Base-by-base conservation (phyloP, 2,329 filamentous ascomycete genomes). In the Kalaharituber pfeilii region DNA sequence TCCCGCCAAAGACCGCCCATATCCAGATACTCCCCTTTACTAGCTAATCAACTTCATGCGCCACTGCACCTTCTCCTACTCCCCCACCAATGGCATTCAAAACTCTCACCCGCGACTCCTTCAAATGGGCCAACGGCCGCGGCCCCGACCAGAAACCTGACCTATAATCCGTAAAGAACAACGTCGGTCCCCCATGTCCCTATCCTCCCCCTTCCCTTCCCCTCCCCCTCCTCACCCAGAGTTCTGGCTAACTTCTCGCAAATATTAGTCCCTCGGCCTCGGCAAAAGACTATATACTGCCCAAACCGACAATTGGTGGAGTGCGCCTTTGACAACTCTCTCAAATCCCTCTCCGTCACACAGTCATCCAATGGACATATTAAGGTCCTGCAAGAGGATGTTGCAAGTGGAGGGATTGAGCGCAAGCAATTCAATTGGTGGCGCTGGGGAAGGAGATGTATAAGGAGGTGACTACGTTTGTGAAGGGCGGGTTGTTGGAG, bases 251-350 rank as follows among this genome's bases (percentile, higher is more conserved):
- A n/a, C n/a, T n/a, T n/a, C n/a, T n/a, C n/a, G n/a, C n/a, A n/a
- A n/a, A n/a, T 2, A 39, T 15, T 18, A 39, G 33, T 39, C 77
- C 26, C 74, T 84, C 52, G 89, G 89, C 24, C 73, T 96, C 4
- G 89, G 89, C 53, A 80, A 84, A 66, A 86, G 84, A 67, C 78
- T 78, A 60, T 75, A 76, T 54, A 77, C 25, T 22, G 42, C 42
- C 5, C 42, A 75, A 22, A 77, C 74, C 62, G 89, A 95, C 66
- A 87, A 94, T 67, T 98, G 91, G 91, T 98, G 91, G 91, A 94
- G 69, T 82, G 86, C 56, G 91, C 91, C 9, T 95, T 94, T 62
- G 89, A 96, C 69, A 81, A 87, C 66, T 87, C 88, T 54, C 72
- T 95, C 60, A 84, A 91, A 68, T 84, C 82, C 3, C 75, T 94